Conservation (phyloP, 345 rosid species). For the Physaria fendleri region DNA sequence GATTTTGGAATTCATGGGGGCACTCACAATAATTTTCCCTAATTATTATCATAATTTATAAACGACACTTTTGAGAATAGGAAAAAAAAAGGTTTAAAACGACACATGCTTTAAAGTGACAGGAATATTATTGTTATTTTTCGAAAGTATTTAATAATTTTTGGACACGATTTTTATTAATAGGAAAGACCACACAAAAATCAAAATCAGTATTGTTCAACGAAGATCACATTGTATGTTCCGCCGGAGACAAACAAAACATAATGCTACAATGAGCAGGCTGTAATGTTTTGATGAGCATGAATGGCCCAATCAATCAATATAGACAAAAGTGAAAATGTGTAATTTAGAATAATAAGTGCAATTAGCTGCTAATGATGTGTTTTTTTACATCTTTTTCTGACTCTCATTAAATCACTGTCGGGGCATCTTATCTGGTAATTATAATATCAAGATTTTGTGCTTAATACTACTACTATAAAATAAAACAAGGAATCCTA, state of each 20-base stretch:
- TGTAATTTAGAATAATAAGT: not conserved
- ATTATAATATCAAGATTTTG: not conserved
- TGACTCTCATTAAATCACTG: not conserved
- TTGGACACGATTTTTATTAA: constrained; percentile 12
- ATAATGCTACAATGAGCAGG: constrained; percentile 12
- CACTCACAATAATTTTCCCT: too few relatives aligned
- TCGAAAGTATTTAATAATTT: not conserved
- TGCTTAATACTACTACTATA: not conserved
- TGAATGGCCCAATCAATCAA: constrained; percentile 20
- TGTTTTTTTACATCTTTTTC: not conserved
- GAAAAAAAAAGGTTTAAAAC: not conserved
- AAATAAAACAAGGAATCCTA: not conserved
- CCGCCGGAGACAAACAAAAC: constrained; percentile 12
- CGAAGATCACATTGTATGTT: constrained; percentile 19
- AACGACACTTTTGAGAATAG: not conserved
- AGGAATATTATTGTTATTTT: not conserved
- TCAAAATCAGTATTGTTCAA: constrained; percentile 2
- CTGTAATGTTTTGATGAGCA: not conserved
- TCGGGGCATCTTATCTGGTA: constrained; percentile 2
- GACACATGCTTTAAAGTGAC: not conserved
- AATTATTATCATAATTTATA: not conserved
- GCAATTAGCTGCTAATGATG: constrained; percentile 20
- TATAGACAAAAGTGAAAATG: constrained; percentile 19
- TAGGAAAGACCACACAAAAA: constrained; percentile 15
- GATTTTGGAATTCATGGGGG: too few relatives aligned